Percentiles rank a stretch among this genome's conserved stretches.
phyloP scores from a whole-genome alignment of 2,329 filamentous ascomycete genomes.

The Pseudocercospora musae region DNA sequence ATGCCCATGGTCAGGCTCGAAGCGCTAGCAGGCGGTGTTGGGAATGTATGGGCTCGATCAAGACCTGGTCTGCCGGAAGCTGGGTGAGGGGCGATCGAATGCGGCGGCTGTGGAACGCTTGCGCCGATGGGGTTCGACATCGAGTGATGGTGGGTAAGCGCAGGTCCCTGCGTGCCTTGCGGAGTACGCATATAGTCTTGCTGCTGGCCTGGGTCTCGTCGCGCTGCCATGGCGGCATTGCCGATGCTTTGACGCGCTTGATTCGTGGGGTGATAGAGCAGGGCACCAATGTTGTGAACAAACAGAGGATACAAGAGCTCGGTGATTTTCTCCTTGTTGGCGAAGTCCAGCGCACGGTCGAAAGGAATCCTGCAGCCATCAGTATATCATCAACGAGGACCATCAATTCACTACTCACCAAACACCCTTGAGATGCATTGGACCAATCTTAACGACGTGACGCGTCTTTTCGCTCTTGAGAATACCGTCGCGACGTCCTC shows the following conservation, averaged over 20 bases:
- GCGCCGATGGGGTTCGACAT: constrained; percentile 60
- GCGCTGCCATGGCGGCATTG: constrained; percentile 66
- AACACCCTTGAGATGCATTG: constrained; percentile 97
- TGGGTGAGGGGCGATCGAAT: constrained; percentile 61
- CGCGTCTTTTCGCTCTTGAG: constrained; percentile 96
- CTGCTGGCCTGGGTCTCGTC: constrained; percentile 53
- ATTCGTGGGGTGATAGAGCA: constrained; percentile 92
- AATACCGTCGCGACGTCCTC: constrained; percentile 91
- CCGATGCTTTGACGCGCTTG: constrained; percentile 65
- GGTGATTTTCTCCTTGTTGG: constrained; percentile 99
- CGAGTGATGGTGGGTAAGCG: constrained; percentile 68
- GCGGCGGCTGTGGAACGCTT: constrained; percentile 64
- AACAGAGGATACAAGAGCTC: constrained; percentile 93
- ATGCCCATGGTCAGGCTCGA: constrained; percentile 74
- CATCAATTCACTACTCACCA: constrained; percentile 59
- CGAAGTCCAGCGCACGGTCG: constrained; percentile 94
- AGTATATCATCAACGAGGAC: constrained; percentile 6
- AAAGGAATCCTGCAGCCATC: constrained; percentile 77
- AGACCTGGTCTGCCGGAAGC: constrained; percentile 64
- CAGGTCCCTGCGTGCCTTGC: constrained; percentile 59
- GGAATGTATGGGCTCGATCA: constrained; percentile 87
- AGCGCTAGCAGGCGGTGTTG: constrained; percentile 89
- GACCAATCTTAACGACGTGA: constrained; percentile 97
- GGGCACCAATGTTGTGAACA: constrained; percentile 91
- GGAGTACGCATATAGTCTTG: constrained; percentile 58